Evolutionary conservation across 495 filamentous ascomycete genomes (phyloP), one percentile per base, ranked within the genome.

Genomic region (Annulohypoxylon bovei): DNA sequence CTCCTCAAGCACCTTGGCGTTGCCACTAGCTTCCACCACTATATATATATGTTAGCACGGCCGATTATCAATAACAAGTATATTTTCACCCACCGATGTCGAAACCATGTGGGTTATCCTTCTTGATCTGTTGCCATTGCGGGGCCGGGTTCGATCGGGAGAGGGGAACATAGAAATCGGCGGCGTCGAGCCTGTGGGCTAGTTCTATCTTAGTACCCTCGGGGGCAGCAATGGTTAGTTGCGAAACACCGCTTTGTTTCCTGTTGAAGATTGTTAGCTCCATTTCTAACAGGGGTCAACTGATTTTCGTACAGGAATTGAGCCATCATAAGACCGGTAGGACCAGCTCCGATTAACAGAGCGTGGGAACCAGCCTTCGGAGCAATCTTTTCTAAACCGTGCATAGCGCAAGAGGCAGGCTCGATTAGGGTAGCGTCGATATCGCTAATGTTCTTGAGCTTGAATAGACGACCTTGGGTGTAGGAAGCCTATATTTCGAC

Each of bases 401-500:
- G 90, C 40, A 86, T 85, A 25, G 90, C 89, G 70, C 89, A 92
- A 4, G 90, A 90, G 9, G 89, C 89, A 8, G 90, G 90, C 75
- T 92, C 90, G 55, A 92, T 84, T 23, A 92, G 82, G 18, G 89
- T 92, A n/a, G 89, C 90, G 40, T 92, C 89, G 50, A 91, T 81
- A 66, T 91, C 88, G 50, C 84, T 86, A 47, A 92, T 80, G 78
- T 91, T 90, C 67, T 90, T 81, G 79, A 92, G 87, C 79, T 88
- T 87, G 81, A 91, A 91, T 14, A 92, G 87, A 68, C 89, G 86
- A 59, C 86, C 86, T 56, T 88, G 88, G 67, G 82, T 78, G 71
- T 81, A 82, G 27, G 77, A 78, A 54, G 80, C 81, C 74, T 76
- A 32, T 1, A 56, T 68, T 55, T 25, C 4, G 32, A 14, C 7